Evolutionary conservation across 208 protist species (phyloP), one percentile per base, ranked within the genome.

Genomic region (Leishmania amazonensis): DNA sequence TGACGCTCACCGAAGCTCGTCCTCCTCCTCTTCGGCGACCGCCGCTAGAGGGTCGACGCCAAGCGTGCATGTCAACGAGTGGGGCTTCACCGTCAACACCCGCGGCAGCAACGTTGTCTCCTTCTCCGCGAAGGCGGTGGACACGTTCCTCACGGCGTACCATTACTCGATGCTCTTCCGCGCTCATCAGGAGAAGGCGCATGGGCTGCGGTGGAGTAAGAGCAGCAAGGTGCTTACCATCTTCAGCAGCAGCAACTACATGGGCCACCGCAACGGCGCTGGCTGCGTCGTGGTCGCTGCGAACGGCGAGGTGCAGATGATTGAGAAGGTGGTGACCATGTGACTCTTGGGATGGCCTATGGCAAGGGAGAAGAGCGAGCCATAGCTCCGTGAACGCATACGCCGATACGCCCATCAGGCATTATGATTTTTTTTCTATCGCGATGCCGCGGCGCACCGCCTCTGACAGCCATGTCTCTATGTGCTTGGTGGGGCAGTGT

Each of bases 161-260:
- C 83, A 89, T 74, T 91, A 94, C 81, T 81, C 83, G 9, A 89
- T 96, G 87, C 86, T 97, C 38, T 93, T 97, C 80, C 88, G 94
- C 54, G 94, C 92, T 17, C 94, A 97, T 76, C 91, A 97, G 83
- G 90, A 95, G 74, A 94, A 94, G 83, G 84, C 88, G 45, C 85
- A 94, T 78, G 94, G 94, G 8, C 78, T 97, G 57, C 86, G 91
- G 4, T 88, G 91, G 85, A 91, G 89, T 49, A 92, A 95, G 75
- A 90, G 87, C 80, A 91, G 85, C 77, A 88, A 94, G 77, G 90
- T 96, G 65, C 78, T 97, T n/a, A 96, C 94, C 13, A 83, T 97
- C 72, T 97, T 97, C 54, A 95, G 93, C 81, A 93, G 86, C 77
- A 90, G 89, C 76, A 94, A 96, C 79, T 97, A 97, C 84, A 85